Percentiles rank a stretch among this genome's conserved stretches.
Conservation (phyloP, 202 grass and related monocot species). For the Zoysia matrella region DNA sequence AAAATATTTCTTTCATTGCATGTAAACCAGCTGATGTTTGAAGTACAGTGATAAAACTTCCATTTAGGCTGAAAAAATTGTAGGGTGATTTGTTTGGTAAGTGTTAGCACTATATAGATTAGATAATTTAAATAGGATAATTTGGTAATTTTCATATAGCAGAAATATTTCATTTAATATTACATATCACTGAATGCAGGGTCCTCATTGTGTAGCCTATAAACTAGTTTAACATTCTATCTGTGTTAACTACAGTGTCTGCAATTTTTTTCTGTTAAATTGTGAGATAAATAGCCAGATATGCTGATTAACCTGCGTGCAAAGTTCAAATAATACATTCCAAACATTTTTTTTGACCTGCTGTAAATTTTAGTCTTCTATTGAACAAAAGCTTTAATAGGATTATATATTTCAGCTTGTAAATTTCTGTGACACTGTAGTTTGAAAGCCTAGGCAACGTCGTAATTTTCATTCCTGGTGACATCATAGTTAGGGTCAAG, state of each 20-base stretch:
- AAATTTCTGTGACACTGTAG: too few relatives aligned
- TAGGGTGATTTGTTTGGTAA: neutral
- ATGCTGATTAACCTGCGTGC: neutral
- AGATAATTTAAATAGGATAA: neutral
- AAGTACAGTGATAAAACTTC: neutral
- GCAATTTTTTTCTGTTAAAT: neutral
- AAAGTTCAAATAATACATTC: slow-evolving; percentile 25
- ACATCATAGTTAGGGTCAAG: neutral
- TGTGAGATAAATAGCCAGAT: neutral
- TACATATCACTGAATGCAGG: neutral
- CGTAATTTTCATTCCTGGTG: neutral
- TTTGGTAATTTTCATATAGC: neutral
- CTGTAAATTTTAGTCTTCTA: neutral
- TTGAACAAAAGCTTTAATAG: too few relatives aligned
- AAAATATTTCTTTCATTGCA: neutral
- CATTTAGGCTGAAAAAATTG: neutral
- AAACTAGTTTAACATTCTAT: neutral
- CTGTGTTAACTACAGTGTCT: neutral
- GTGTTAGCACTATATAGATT: neutral
- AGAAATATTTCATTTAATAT: neutral
- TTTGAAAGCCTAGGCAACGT: too few relatives aligned
- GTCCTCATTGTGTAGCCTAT: neutral
- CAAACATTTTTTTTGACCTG: neutral
- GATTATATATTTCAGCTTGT: too few relatives aligned
- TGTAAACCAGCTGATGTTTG: neutral